phyloP scores from a whole-genome alignment of 257 asterid genomes.

The Marsdenia floribunda region DNA sequence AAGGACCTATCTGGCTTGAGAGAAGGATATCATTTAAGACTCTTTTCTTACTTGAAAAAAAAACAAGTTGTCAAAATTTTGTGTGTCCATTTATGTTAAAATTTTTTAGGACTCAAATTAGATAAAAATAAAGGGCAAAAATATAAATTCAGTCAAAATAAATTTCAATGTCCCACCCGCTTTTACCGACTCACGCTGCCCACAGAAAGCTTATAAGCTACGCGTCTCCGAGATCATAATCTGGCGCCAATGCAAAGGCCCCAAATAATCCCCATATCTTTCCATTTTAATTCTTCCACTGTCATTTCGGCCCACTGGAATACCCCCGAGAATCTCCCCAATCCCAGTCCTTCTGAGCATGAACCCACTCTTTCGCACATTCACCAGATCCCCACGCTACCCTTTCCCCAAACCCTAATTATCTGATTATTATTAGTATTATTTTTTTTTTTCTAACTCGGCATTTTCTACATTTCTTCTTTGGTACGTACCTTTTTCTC shows the following conservation, averaged over 20 bases:
- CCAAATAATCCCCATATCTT: not conserved
- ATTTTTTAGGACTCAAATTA: not conserved
- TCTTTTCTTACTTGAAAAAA: not conserved
- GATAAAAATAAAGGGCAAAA: not conserved
- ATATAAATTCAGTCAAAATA: not conserved
- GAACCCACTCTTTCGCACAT: not conserved
- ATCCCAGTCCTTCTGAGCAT: not conserved
- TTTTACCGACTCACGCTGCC: not conserved
- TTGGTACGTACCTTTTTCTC: constrained; percentile 21
- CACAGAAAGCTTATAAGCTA: not conserved
- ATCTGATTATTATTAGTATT: constrained; percentile 4
- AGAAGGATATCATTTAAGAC: no score
- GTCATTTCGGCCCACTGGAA: not conserved
- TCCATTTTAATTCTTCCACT: not conserved
- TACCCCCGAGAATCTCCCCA: not conserved
- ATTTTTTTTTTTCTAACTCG: not conserved
- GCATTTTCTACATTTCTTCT: constrained; percentile 4
- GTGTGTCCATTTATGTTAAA: not conserved
- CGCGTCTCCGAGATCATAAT: not conserved
- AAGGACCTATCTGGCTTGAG: no score
- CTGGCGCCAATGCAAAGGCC: not conserved
- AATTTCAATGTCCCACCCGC: not conserved
- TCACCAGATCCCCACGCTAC: constrained; percentile 5
- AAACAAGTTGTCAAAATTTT: no score
- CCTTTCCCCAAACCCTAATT: constrained; percentile 19